Percentiles rank a stretch among this genome's conserved stretches.
These are phyloP conservation scores for Eleusine coracana DNA, from an alignment of 176 grass and related monocot species.

Conservation along the genomic window DNA sequence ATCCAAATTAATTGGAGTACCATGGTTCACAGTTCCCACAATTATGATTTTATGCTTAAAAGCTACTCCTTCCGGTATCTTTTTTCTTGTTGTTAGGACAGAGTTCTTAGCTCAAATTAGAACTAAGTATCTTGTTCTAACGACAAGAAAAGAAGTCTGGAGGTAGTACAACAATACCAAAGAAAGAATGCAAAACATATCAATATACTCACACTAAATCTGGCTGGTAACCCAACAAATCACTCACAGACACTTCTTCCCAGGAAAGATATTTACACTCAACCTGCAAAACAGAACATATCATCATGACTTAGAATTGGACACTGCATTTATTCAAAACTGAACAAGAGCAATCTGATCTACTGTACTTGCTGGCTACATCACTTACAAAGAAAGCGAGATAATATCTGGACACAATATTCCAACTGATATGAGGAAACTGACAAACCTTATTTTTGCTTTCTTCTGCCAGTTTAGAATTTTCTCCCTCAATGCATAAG, in stretches of 20 bases:
- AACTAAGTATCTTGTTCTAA: no score
- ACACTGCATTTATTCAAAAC: constrained; percentile 14
- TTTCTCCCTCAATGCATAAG: constrained; percentile 28
- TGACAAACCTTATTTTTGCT: constrained; percentile 46
- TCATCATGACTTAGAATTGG: neutral
- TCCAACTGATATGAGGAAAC: neutral
- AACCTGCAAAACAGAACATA: constrained; percentile 49
- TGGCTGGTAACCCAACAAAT: constrained; percentile 49
- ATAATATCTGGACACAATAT: neutral
- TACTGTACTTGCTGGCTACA: neutral
- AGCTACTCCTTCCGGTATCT: neutral
- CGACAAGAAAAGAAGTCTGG: no score
- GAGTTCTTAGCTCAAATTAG: no score
- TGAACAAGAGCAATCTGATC: neutral
- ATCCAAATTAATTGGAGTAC: neutral
- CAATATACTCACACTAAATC: constrained; percentile 69
- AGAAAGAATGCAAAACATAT: constrained; percentile 3
- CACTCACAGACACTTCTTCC: constrained; percentile 71
- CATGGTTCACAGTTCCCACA: neutral
- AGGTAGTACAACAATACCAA: neutral
- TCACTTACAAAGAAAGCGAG: neutral
- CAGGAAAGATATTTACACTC: constrained; percentile 88
- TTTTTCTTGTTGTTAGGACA: no score
- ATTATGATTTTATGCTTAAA: neutral
- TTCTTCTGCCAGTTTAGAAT: constrained; percentile 10